Percentiles rank a stretch among this genome's conserved stretches.
Evolutionary conservation across 768 basidiomycete species (phyloP).

Genomic region (Termitomyces sp.): DNA sequence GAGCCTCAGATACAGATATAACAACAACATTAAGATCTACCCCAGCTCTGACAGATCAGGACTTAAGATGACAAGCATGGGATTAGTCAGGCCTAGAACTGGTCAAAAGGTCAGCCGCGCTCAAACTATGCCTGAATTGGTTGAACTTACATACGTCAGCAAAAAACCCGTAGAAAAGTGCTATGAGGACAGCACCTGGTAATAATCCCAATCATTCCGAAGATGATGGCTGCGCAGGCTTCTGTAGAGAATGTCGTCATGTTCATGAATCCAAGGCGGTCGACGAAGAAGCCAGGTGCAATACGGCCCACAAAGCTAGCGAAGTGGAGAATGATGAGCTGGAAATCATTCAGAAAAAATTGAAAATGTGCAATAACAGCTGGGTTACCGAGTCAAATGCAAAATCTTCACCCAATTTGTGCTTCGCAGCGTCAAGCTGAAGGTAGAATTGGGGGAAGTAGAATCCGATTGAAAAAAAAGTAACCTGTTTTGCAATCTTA

Average conservation of each 20-base stretch:
- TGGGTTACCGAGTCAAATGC: constrained; percentile 24
- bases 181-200: constrained; percentile 31
- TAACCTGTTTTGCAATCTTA: neutral
- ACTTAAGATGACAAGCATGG: neutral
- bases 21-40: neutral
- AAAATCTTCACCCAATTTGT: constrained; percentile 29
- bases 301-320: constrained; percentile 23
- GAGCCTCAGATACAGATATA: neutral
- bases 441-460: constrained; percentile 36
- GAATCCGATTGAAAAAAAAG: constrained; percentile 21
- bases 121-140: neutral
- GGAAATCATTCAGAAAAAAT: neutral
- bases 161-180: constrained; percentile 39
- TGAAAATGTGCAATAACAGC: neutral
- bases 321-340: constrained; percentile 26
- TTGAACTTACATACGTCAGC: constrained; percentile 25
- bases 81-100: constrained; percentile 1
- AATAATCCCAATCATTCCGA: constrained; percentile 33
- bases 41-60: constrained; percentile 4
- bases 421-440: constrained; percentile 33
- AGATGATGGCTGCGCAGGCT: constrained; percentile 27
- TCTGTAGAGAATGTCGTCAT: constrained; percentile 24
- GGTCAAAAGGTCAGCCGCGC: neutral
- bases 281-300: constrained; percentile 20
- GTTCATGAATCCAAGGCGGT: constrained; percentile 21